Evolutionary conservation across 1,139 yeast genomes (phyloP).

Genomic region (Geotrichum reessii): DNA sequence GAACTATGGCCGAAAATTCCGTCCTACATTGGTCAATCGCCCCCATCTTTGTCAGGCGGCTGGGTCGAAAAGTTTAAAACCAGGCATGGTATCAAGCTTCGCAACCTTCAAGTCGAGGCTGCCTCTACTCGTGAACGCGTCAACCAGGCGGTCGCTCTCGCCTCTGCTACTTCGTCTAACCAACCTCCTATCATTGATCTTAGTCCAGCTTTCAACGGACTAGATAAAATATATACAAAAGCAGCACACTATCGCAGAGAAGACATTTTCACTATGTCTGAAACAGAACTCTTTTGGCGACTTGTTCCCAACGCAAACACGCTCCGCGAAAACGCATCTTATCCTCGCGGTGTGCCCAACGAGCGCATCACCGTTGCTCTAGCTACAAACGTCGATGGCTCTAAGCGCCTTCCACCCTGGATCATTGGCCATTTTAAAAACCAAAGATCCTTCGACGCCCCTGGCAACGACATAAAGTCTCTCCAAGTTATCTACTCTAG

Average conservation of each 20-base stretch:
- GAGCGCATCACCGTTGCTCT: constrained; percentile 18
- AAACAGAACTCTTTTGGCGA: constrained; percentile 14
- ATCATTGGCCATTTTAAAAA: constrained; percentile 16
- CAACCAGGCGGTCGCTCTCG: constrained; percentile 4
- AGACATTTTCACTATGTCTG: constrained; percentile 18
- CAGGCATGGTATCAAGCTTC: constrained; percentile 16
- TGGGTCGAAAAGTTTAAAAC: constrained; percentile 20
- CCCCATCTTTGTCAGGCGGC: constrained; percentile 18
- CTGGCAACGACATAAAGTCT: constrained; percentile 15
- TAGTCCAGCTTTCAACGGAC: not conserved
- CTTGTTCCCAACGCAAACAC: constrained; percentile 10
- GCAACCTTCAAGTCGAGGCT: constrained; percentile 18
- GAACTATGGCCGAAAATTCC: constrained; percentile 19
- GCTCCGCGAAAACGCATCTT: constrained; percentile 1
- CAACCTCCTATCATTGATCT: not conserved
- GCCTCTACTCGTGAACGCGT: constrained; percentile 16
- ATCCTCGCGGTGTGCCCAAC: not conserved
- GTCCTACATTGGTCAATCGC: constrained; percentile 12
- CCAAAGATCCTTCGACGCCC: constrained; percentile 15
- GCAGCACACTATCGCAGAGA: constrained; percentile 8
- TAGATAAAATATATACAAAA: not conserved
- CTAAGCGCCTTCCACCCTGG: constrained; percentile 17
- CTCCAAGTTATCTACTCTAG: constrained; percentile 14
- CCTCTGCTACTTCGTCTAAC: constrained; percentile 1
- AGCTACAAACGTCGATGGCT: constrained; percentile 16